Evolutionary conservation across 2,329 filamentous ascomycete species (phyloP), one percentile per base, ranked within the genome.

Genomic region (Endoconidiophora polonica): DNA sequence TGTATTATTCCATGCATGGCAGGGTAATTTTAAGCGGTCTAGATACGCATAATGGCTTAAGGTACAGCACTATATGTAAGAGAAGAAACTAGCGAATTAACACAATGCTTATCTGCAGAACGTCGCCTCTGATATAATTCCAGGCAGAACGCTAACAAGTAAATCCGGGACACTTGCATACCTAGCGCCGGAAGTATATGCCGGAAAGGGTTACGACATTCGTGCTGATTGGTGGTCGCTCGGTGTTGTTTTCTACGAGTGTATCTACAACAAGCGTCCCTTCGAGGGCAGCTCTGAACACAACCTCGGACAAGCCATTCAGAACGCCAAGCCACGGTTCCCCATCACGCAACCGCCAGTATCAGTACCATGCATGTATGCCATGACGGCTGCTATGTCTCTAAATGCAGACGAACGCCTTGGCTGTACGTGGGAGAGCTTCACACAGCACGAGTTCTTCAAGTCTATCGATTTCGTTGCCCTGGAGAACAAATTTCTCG

Each of bases 191-290:
- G 91, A 98, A 63, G 91, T 96, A 2, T 98, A 96, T 60, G 76
- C 81, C 56, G 90, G 90, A 45, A 81, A 79, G 54, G 91, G 91
- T 38, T 98, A 98, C 61, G 81, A 84, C 54, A 79, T 80, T 44
- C 85, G 91, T 58, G 88, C 91, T 40, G 91, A 98, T 63, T 98
- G 91, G 91, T 98, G 91, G 91, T 96, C 91, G 4, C 67, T 98
- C 20, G 91, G 91, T 45, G 91, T 98, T 43, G 75, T 94, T n/a
- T 96, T 96, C 64, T 98, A 95, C 65, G 91, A 98, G 65, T 96
- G 91, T 73, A 95, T 98, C 56, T 98, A 96, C 69, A 94, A 93
- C 68, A 96, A 93, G 86, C 78, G 91, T 58, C 91, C 91, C 20
- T 98, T 96, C 57, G 87, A 95, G 60, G 90, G 86, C 48, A 86